Conservation (phyloP, 352 stramenopile genomes). For the Phytophthora uliginosa region DNA sequence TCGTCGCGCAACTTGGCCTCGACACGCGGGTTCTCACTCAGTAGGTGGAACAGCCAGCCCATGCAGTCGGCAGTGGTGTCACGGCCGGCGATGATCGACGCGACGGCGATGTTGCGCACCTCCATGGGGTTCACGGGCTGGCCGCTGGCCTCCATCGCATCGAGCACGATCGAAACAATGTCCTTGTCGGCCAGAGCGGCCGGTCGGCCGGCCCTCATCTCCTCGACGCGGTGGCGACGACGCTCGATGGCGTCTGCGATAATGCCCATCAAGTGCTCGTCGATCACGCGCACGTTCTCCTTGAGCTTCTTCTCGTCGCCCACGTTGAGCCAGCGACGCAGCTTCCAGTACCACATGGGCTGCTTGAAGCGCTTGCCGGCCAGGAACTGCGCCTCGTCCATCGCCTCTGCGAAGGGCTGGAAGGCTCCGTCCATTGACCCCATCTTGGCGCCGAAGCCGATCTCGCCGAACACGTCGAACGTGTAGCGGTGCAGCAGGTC, state of each 20-base stretch:
- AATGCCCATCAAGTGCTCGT: slow-evolving; percentile 49
- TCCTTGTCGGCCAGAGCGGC: slow-evolving; percentile 31
- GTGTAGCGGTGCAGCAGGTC: slow-evolving; percentile 55
- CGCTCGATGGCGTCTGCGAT: slow-evolving; percentile 51
- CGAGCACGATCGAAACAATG: slow-evolving; percentile 32
- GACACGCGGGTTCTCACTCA: slow-evolving; percentile 35
- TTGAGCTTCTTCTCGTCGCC: slow-evolving; percentile 46
- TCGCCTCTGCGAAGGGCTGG: slow-evolving; percentile 46
- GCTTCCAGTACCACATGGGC: slow-evolving; percentile 53
- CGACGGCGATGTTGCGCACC: slow-evolving; percentile 72
- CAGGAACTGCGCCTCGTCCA: slow-evolving; percentile 41
- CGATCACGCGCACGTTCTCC: slow-evolving; percentile 43
- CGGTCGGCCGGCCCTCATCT: slow-evolving; percentile 12
- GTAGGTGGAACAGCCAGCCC: slow-evolving; percentile 50
- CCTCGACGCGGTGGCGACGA: slow-evolving; percentile 21
- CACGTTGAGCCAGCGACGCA: slow-evolving; percentile 53
- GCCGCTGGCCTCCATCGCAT: slow-evolving; percentile 28
- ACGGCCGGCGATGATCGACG: slow-evolving; percentile 75
- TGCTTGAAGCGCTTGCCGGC: slow-evolving; percentile 43
- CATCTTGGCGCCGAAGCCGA: slow-evolving; percentile 51
- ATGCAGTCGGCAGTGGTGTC: slow-evolving; percentile 77
- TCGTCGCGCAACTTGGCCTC: slow-evolving; percentile 40
- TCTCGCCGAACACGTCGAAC: slow-evolving; percentile 57
- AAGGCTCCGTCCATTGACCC: slow-evolving; percentile 39
- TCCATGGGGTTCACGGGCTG: slow-evolving; percentile 38